phyloP scores from a whole-genome alignment of 352 stramenopile genomes.

The Phytophthora cryptogea region DNA sequence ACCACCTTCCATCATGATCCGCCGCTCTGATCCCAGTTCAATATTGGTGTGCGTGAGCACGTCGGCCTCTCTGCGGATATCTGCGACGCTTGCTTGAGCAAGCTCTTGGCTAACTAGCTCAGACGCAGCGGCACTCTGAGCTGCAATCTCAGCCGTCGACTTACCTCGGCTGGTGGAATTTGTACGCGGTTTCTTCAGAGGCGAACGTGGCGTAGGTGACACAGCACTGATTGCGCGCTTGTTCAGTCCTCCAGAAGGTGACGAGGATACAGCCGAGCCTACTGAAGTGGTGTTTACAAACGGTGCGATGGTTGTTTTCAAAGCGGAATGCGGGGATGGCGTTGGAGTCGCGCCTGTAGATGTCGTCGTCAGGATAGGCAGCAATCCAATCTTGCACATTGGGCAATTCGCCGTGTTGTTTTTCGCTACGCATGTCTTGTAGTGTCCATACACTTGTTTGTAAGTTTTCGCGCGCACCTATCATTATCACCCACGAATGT shows the following conservation, averaged over 20 bases:
- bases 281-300: constrained; percentile 14
- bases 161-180: constrained; percentile 47
- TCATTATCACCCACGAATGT: neutral
- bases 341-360: constrained; percentile 21
- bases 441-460: constrained; percentile 84
- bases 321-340: constrained; percentile 29
- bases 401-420: constrained; percentile 82
- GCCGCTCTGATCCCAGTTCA: constrained; percentile 70
- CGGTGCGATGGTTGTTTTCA: constrained; percentile 17
- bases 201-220: constrained; percentile 70
- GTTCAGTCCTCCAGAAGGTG: constrained; percentile 42
- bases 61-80: constrained; percentile 84
- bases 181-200: constrained; percentile 69
- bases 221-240: constrained; percentile 65
- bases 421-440: constrained; percentile 81
- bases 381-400: constrained; percentile 84
- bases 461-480: constrained; percentile 82
- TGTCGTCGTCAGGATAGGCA: constrained; percentile 52
- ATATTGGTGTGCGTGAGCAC: constrained; percentile 86
- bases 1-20: constrained; percentile 76
- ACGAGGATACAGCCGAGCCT: constrained; percentile 30
- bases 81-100: constrained; percentile 58
- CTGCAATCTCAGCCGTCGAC: constrained; percentile 35
- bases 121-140: constrained; percentile 25
- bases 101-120: constrained; percentile 59